phyloP scores from a whole-genome alignment of 2,329 filamentous ascomycete species.

The Zasmidium cellare region DNA sequence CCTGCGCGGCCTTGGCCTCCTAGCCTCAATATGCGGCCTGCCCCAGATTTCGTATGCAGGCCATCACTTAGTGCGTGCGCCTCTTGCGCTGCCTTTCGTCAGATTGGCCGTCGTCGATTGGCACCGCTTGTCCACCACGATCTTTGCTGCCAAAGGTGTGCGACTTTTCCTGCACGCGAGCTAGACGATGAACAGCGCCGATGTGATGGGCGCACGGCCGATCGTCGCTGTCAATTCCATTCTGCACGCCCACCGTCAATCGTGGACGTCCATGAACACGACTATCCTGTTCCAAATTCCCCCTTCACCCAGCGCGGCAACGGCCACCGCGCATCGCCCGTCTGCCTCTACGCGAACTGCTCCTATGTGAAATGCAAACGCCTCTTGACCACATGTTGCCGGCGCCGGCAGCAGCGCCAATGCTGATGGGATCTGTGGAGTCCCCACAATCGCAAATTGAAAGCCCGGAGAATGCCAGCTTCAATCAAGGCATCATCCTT shows the following conservation, averaged over 20 bases:
- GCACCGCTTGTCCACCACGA: background rate
- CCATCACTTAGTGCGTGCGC: slow-evolving; percentile 7
- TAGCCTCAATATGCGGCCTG: background rate
- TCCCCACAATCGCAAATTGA: background rate
- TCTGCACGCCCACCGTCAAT: background rate
- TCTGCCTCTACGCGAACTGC: background rate
- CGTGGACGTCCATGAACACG: background rate
- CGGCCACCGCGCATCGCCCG: background rate
- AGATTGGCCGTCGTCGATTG: background rate
- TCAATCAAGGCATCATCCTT: background rate
- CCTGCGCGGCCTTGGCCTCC: background rate
- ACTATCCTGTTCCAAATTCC: background rate
- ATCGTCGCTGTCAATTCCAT: background rate
- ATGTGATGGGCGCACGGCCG: background rate
- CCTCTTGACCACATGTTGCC: slow-evolving; percentile 1
- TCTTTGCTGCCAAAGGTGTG: background rate
- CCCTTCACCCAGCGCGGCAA: background rate
- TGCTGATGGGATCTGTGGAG: slow-evolving; percentile 4
- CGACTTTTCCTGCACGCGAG: background rate
- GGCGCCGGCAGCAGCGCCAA: background rate
- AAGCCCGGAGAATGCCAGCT: background rate
- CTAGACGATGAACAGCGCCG: background rate
- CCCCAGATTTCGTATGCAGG: slow-evolving; percentile 11
- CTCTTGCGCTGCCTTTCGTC: background rate
- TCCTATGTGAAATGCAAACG: slow-evolving; percentile 4